Conservation (phyloP, 441 rosid genomes). For the Erodium trifolium region DNA sequence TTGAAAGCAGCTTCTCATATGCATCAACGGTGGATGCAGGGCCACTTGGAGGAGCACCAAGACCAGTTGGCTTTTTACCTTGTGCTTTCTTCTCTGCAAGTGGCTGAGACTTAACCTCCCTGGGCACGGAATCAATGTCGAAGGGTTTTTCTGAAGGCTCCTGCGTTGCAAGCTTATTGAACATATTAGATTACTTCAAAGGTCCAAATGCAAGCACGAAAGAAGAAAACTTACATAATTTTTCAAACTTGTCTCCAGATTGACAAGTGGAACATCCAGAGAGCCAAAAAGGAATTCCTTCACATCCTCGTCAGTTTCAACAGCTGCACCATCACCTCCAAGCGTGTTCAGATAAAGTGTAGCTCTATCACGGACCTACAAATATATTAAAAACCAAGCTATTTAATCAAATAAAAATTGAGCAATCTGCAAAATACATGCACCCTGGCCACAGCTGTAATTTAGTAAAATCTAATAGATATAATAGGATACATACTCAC, state of each 20-base stretch:
- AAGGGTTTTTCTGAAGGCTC: conserved; percentile 78
- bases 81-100: conserved; percentile 87
- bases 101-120: conserved; percentile 79
- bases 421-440: neutral
- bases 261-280: conserved; percentile 68
- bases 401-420: neutral
- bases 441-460: neutral
- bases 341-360: conserved; percentile 81
- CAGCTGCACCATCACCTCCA: conserved; percentile 57
- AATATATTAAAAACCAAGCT: conserved; percentile 11
- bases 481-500: conserved; percentile 29
- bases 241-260: conserved; percentile 84
- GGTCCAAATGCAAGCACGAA: conserved; percentile 17
- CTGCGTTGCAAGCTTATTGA: conserved; percentile 32
- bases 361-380: conserved; percentile 95
- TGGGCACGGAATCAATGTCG: conserved; percentile 72
- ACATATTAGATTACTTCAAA: conserved; percentile 20
- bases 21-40: conserved; percentile 64
- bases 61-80: conserved; percentile 82
- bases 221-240: conserved; percentile 53
- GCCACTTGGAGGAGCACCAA: conserved; percentile 56
- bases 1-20: conserved; percentile 70
- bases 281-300: conserved; percentile 75
- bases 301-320: conserved; percentile 57
- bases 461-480: neutral